phyloP scores from a whole-genome alignment of 1,139 yeast species.

The Zygosaccharomyces sapae region DNA sequence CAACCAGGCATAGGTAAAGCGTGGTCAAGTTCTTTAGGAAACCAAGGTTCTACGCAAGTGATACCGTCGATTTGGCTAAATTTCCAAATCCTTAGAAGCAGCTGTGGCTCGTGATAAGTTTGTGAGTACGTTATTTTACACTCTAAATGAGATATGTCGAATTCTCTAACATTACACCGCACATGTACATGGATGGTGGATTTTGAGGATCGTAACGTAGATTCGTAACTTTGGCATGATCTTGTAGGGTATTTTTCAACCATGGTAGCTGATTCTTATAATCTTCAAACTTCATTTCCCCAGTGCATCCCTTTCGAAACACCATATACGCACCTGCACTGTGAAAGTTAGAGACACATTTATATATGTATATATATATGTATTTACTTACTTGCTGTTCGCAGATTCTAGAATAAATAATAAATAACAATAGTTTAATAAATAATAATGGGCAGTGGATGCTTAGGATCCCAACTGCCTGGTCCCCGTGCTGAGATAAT shows the following conservation, averaged over 20 bases:
- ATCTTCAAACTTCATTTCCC: not conserved
- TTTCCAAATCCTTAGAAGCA: conserved; percentile 23
- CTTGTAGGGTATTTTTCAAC: not conserved
- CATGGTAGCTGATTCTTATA: conserved; percentile 1
- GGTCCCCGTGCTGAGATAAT: not conserved
- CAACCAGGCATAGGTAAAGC: conserved; percentile 6
- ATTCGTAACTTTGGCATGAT: not conserved
- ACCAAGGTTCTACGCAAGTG: conserved; percentile 8
- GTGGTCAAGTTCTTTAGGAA: conserved; percentile 11
- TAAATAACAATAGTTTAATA: conserved; percentile 4
- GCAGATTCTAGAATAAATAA: conserved; percentile 3
- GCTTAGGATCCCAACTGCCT: no score
- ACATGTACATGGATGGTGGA: not conserved
- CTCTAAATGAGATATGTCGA: conserved; percentile 11
- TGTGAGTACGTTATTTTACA: conserved; percentile 16
- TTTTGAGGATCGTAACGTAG: not conserved
- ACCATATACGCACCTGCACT: no score
- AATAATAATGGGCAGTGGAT: conserved; percentile 9
- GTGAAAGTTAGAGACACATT: not conserved
- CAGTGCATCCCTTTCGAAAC: not conserved
- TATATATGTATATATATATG: not conserved
- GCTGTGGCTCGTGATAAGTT: conserved; percentile 24
- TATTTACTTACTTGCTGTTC: not conserved
- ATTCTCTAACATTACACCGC: not conserved
- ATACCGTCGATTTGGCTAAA: not conserved